A percentile compares a stretch with the other conserved stretches of the same genome.
Evolutionary conservation across 2,329 filamentous ascomycete genomes (phyloP).

Genomic region (Hymenoscyphus fructigenus): DNA sequence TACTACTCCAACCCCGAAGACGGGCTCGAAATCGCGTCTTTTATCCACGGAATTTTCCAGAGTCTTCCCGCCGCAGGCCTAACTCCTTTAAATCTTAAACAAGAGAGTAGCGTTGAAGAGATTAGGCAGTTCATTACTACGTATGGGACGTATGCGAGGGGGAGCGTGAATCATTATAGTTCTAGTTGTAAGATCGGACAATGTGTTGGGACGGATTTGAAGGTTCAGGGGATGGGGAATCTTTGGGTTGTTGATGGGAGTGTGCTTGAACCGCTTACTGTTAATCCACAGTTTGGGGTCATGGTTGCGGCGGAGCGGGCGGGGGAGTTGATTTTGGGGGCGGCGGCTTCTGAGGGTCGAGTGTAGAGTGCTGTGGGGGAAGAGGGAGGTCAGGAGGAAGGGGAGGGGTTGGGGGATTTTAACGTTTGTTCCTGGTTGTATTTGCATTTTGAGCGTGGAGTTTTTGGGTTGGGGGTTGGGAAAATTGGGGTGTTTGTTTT

Average conservation of each 20-base stretch:
- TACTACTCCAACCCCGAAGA: conserved; percentile 51
- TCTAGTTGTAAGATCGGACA: conserved; percentile 50
- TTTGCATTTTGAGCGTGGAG: too few species aligned
- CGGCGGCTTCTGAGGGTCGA: background rate
- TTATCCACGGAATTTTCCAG: conserved; percentile 51
- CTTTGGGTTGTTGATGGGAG: conserved; percentile 52
- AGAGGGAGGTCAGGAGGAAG: too few species aligned
- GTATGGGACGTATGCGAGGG: conserved; percentile 46
- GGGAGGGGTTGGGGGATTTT: too few species aligned
- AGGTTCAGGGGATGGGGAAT: conserved; percentile 49
- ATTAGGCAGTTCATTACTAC: conserved; percentile 52
- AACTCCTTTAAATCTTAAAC: conserved; percentile 49
- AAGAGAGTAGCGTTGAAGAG: conserved; percentile 46
- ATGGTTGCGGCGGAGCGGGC: conserved; percentile 55
- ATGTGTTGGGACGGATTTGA: conserved; percentile 49
- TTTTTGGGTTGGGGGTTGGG: too few species aligned
- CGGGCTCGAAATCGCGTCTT: conserved; percentile 47
- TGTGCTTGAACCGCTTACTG: conserved; percentile 50
- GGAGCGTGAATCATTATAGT: conserved; percentile 54
- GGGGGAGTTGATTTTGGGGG: conserved; percentile 46
- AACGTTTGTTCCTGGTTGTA: too few species aligned
- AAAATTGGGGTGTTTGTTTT: too few species aligned
- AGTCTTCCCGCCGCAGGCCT: conserved; percentile 43
- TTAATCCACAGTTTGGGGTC: conserved; percentile 54
- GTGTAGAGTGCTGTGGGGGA: background rate